Conservation (phyloP, 208 protist species). For the Leishmania martiniquensis region DNA sequence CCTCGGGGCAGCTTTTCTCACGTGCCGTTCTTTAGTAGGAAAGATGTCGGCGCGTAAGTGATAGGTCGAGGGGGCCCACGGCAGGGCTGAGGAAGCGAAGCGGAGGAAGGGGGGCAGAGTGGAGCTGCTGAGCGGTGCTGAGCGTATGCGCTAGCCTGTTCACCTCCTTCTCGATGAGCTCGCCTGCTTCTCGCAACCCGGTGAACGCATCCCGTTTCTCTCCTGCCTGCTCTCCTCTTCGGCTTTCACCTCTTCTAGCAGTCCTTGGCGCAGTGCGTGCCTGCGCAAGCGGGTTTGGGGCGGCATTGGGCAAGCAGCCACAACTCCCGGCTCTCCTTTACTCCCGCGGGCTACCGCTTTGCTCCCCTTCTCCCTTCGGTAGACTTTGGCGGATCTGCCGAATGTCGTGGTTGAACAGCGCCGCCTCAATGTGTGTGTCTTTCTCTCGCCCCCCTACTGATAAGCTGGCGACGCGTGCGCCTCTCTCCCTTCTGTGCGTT, state of each 20-base stretch:
- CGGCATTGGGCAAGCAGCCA: too few relatives aligned
- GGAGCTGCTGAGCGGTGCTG: neutral
- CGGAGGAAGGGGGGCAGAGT: neutral
- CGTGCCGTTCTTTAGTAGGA: neutral
- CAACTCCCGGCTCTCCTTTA: neutral
- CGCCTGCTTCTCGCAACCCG: neutral
- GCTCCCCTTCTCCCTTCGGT: neutral
- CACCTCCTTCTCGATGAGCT: neutral
- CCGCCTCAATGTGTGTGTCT: neutral
- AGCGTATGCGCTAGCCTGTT: neutral
- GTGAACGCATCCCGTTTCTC: neutral
- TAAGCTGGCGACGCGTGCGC: neutral
- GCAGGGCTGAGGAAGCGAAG: neutral
- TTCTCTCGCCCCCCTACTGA: neutral
- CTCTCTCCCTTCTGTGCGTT: neutral
- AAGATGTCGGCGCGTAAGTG: too few relatives aligned
- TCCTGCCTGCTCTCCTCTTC: neutral
- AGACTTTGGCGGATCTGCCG: neutral
- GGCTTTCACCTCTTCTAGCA: neutral
- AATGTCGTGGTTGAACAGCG: neutral
- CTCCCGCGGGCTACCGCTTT: neutral
- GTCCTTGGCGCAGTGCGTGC: constrained; percentile 26
- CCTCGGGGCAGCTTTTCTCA: neutral
- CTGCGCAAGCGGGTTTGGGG: neutral
- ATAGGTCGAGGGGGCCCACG: neutral